Evolutionary conservation across 495 filamentous ascomycete species (phyloP), one percentile per base, ranked within the genome.

Genomic region (Neurospora discreta): DNA sequence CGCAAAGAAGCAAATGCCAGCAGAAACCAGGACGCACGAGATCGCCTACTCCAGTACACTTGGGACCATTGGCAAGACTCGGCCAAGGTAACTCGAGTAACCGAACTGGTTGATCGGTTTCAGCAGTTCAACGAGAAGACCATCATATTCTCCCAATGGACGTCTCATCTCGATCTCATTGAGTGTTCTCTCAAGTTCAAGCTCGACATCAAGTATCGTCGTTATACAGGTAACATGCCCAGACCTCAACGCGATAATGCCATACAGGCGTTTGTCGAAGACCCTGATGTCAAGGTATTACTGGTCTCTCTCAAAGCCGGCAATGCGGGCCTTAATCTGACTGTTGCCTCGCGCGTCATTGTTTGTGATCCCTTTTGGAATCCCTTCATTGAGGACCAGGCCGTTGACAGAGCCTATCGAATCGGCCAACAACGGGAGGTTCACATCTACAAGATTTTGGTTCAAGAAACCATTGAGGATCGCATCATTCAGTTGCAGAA

Each of bases 301-400:
- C 83, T 98, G 33, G 90, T 97, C 5, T 96, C 92, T 15, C 85
- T 98, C 44, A 93, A 93, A 70, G 95, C 95, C 0, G 95, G 95
- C 15, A 98, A 98, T 77, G 87, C 95, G 0, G 95, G 95, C 0
- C 84, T 98, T 43, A 98, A 98, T 78, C 87, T 98, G 23, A 90
- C 91, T 9, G 89, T 89, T n/a, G 95, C 95, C 0, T 91, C 89
- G 0, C 90, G 93, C 74, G 92, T 98, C 73, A 93, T 98, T 77
- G 91, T 98, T 70, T 88, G 96, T 71, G 95, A 98, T 75, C 95
- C 95, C 0, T 97, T 97, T 83, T 98, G 95, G 93, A 98, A 98
- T 73, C 94, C 95, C 0, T 97, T 91, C 78, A 91, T 97, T 36
- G 95, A 98, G 81, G 92, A 94, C 75, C 95, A 98, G 79, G 95